These are phyloP conservation scores for Yamadazyma sp. DNA, from an alignment of 1,139 yeast species.

Conservation along the genomic window DNA sequence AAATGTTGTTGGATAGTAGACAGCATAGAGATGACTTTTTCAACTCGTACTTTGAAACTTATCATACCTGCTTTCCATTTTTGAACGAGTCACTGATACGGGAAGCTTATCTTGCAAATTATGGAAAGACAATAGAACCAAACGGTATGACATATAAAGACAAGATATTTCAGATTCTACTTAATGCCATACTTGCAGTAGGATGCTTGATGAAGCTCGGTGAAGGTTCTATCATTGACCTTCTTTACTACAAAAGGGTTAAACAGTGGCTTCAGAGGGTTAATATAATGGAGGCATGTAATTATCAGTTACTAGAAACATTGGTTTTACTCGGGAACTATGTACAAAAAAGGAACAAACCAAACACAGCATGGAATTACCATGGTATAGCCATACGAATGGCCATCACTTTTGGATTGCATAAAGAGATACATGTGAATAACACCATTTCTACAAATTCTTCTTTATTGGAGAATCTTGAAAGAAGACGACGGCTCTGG, in stretches of 20 bases:
- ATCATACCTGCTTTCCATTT: conserved; percentile 5
- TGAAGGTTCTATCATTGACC: conserved; percentile 49
- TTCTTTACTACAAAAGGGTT: conserved; percentile 53
- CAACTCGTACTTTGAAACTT: conserved; percentile 3
- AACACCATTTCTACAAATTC: neutral
- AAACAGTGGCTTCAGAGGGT: conserved; percentile 33
- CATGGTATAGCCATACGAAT: conserved; percentile 61
- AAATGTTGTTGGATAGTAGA: conserved; percentile 3
- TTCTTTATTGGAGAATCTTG: conserved; percentile 5
- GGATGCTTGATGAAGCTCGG: conserved; percentile 64
- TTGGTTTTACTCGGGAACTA: conserved; percentile 54
- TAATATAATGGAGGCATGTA: conserved; percentile 36
- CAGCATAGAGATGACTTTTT: conserved; percentile 3
- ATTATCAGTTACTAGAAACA: conserved; percentile 48
- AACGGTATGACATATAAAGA: conserved; percentile 1
- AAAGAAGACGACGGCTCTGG: conserved; percentile 10
- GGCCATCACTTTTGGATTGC: conserved; percentile 62
- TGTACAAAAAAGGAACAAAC: conserved; percentile 58
- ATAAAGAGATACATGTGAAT: conserved; percentile 36
- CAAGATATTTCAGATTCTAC: conserved; percentile 18
- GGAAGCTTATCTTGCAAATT: neutral
- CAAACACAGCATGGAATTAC: conserved; percentile 64
- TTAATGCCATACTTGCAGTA: conserved; percentile 55
- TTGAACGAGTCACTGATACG: conserved; percentile 3
- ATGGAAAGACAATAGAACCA: neutral